phyloP scores from a whole-genome alignment of 371 early-diverging fungal genomes.

The Mucor saturninus region DNA sequence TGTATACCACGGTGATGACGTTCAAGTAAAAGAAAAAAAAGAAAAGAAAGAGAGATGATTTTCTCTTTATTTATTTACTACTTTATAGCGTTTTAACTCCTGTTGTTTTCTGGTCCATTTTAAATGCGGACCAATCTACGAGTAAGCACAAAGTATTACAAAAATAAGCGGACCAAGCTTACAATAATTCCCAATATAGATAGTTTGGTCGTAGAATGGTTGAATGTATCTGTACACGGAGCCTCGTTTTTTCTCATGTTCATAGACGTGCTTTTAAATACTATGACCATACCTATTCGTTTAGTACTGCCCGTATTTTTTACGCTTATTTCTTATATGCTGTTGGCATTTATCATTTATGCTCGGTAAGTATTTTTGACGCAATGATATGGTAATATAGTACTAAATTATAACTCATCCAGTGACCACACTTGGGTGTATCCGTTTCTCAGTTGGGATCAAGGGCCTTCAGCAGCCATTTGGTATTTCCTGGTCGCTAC shows the following conservation, averaged over 20 bases:
- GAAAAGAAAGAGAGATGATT: neutral
- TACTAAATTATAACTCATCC: neutral
- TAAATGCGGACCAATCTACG: constrained; percentile 2
- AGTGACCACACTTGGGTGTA: constrained; percentile 55
- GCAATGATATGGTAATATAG: neutral
- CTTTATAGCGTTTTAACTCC: constrained; percentile 54
- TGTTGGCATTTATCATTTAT: constrained; percentile 52
- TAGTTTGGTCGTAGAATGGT: constrained; percentile 34
- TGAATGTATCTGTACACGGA: constrained; percentile 57
- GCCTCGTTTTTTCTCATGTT: constrained; percentile 57
- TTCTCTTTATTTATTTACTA: too few species aligned
- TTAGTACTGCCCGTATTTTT: constrained; percentile 43
- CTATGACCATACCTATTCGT: constrained; percentile 46
- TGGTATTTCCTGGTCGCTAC: constrained; percentile 49
- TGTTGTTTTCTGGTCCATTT: constrained; percentile 58
- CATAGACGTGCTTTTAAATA: constrained; percentile 51
- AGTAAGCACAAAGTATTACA: neutral
- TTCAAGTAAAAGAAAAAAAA: constrained; percentile 45
- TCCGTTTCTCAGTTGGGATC: constrained; percentile 57
- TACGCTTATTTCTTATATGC: constrained; percentile 54
- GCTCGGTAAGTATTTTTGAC: constrained; percentile 30
- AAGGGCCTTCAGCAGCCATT: constrained; percentile 45
- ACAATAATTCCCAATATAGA: neutral
- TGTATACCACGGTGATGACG: constrained; percentile 46
- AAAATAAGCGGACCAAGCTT: neutral